Conservation (phyloP, 768 basidiomycete species). For the Termitomyces sp. region DNA sequence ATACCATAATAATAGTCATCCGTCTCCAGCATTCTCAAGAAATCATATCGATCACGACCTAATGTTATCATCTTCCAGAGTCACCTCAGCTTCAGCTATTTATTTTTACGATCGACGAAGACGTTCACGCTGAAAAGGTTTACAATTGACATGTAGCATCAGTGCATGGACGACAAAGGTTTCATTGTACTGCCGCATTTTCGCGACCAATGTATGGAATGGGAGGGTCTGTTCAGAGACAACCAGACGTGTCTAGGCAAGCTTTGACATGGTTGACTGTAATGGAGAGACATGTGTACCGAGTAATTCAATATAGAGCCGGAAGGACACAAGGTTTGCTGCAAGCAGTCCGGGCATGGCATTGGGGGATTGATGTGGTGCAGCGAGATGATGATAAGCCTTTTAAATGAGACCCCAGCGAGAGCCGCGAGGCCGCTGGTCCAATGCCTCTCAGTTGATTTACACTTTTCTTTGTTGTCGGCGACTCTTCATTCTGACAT, state of each 20-base stretch:
- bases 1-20: slow-evolving; percentile 27
- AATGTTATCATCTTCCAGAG: neutral
- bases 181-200: neutral
- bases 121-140: neutral
- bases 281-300: neutral
- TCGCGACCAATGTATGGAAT: neutral
- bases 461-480: neutral
- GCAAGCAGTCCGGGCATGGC: neutral
- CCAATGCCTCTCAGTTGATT: neutral
- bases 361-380: slow-evolving; percentile 27
- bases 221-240: slow-evolving; percentile 13
- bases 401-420: slow-evolving; percentile 17
- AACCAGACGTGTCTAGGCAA: slow-evolving; percentile 11
- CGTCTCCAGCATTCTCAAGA: neutral
- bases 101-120: neutral
- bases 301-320: neutral
- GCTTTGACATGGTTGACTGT: slow-evolving; percentile 15
- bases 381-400: slow-evolving; percentile 20
- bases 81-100: neutral
- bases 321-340: neutral
- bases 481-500: neutral
- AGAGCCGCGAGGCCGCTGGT: slow-evolving; percentile 11
- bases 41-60: neutral
- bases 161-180: neutral
- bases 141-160: neutral